phyloP scores from a whole-genome alignment of 345 rosid genomes.

The Balakata baccata region DNA sequence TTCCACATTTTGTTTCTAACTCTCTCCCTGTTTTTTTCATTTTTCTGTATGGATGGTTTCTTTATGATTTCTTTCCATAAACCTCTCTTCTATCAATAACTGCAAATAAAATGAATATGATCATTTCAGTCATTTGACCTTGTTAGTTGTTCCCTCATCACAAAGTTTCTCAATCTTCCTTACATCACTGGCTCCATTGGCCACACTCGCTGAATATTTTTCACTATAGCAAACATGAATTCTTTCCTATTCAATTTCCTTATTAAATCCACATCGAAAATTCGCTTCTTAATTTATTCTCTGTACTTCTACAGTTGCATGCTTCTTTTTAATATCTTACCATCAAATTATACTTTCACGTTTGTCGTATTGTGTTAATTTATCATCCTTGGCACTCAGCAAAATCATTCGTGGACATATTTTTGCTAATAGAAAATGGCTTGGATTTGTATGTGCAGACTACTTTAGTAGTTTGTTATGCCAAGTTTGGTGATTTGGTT shows the following conservation, averaged over 20 bases:
- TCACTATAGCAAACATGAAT: constrained; percentile 55
- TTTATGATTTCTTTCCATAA: no score
- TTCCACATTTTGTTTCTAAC: no score
- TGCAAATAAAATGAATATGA: no score
- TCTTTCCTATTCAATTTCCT: constrained; percentile 67
- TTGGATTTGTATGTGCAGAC: constrained; percentile 67
- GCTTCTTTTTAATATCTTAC: constrained; percentile 39
- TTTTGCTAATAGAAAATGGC: constrained; percentile 41
- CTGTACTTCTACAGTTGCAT: constrained; percentile 54
- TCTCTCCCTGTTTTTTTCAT: no score
- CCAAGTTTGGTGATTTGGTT: constrained; percentile 38
- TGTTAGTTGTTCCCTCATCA: constrained; percentile 67
- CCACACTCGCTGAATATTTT: constrained; percentile 49
- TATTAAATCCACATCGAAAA: constrained; percentile 56
- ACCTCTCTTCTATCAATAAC: no score
- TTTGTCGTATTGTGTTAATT: constrained; percentile 59
- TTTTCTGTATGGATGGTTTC: no score
- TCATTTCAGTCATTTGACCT: no score
- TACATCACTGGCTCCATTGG: no score
- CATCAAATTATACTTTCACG: constrained; percentile 68
- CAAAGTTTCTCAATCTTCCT: constrained; percentile 68
- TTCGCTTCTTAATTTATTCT: constrained; percentile 39
- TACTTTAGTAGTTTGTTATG: constrained; percentile 55
- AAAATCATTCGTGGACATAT: constrained; percentile 56
- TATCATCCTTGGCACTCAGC: constrained; percentile 47